These are phyloP conservation scores for Trypethelium eluteriae DNA, from an alignment of 495 filamentous ascomycete genomes.

Conservation along the genomic window DNA sequence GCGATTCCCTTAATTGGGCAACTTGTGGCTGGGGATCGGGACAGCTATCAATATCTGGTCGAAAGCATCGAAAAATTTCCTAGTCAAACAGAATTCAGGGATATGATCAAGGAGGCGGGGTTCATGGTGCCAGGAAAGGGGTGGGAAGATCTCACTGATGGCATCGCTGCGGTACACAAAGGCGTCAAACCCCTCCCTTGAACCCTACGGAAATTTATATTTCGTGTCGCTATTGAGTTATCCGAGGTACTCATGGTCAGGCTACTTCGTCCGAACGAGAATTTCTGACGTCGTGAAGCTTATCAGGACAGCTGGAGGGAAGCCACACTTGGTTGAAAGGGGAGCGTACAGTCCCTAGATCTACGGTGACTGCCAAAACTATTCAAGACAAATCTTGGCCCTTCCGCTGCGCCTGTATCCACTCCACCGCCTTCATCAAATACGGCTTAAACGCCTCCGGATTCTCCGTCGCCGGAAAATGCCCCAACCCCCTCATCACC, in stretches of 20 bases:
- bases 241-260: not conserved
- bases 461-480: constrained; percentile 38
- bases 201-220: not conserved
- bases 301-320: too few species aligned
- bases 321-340: not conserved
- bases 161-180: constrained; percentile 93
- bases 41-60: constrained; percentile 96
- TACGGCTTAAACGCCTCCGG: constrained; percentile 26
- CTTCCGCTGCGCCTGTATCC: constrained; percentile 5
- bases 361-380: not conserved
- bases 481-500: constrained; percentile 35
- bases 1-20: constrained; percentile 94
- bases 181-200: constrained; percentile 70
- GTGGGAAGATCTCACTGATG: constrained; percentile 64
- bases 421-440: not conserved
- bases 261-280: not conserved
- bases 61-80: constrained; percentile 97
- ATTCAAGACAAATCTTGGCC: not conserved
- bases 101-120: constrained; percentile 82
- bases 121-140: constrained; percentile 72
- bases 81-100: constrained; percentile 68
- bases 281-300: too few species aligned
- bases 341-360: not conserved
- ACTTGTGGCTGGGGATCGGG: constrained; percentile 85
- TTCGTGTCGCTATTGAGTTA: too few species aligned